phyloP scores from a whole-genome alignment of 441 rosid genomes.

The Breynia disticha region DNA sequence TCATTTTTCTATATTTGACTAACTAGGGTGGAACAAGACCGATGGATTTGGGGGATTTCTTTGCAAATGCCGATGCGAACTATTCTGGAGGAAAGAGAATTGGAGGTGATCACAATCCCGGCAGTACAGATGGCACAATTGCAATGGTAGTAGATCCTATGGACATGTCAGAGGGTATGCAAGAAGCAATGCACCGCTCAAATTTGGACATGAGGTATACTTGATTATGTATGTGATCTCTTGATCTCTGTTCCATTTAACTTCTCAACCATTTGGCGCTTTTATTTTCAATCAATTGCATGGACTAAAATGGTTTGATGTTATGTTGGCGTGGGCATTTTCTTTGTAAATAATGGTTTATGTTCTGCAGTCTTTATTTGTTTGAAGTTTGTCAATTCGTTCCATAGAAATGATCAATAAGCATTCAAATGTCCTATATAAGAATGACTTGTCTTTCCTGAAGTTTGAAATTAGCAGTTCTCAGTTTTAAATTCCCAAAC shows the following conservation, averaged over 20 bases:
- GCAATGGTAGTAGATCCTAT: constrained; percentile 62
- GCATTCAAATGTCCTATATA: background rate
- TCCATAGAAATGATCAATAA: background rate
- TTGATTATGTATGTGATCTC: constrained; percentile 22
- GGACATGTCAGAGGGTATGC: constrained; percentile 98
- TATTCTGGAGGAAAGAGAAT: constrained; percentile 36
- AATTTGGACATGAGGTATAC: constrained; percentile 84
- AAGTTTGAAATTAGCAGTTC: background rate
- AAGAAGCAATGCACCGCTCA: constrained; percentile 93
- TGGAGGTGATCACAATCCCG: constrained; percentile 32
- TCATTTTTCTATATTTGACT: constrained; percentile 12
- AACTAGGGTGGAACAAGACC: constrained; percentile 53
- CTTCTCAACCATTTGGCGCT: background rate
- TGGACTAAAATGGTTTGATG: background rate
- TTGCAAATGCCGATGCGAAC: constrained; percentile 57
- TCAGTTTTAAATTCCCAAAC: constrained; percentile 15
- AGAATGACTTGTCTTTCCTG: background rate
- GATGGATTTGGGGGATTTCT: constrained; percentile 65
- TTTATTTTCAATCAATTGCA: background rate
- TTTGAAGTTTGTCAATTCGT: background rate
- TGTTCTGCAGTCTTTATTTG: background rate
- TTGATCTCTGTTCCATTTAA: constrained; percentile 6
- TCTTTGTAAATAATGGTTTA: background rate
- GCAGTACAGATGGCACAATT: constrained; percentile 27
- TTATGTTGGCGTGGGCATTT: background rate